Percentiles rank a stretch among this genome's conserved stretches.
Conservation (phyloP, 2,329 filamentous ascomycete species). For the Phialemonium atrogriseum region DNA sequence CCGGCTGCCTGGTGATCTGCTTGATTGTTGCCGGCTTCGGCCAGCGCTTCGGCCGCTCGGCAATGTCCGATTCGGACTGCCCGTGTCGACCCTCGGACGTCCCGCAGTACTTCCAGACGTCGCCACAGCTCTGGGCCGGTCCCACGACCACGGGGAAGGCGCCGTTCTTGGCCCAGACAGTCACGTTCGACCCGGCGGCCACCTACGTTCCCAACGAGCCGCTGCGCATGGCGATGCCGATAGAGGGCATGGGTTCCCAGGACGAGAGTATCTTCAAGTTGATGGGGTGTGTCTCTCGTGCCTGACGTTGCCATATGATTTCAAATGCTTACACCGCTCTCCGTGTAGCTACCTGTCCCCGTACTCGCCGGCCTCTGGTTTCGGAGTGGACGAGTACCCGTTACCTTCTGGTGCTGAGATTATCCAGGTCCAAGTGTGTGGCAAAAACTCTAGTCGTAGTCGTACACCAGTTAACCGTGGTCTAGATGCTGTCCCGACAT, state of each 20-base stretch:
- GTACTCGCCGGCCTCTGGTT: conserved; percentile 64
- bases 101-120: conserved; percentile 57
- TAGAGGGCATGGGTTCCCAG: conserved; percentile 46
- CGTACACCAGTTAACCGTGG: too few relatives aligned
- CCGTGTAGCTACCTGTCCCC: conserved; percentile 53
- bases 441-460: too few relatives aligned
- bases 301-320: too few relatives aligned
- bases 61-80: conserved; percentile 10
- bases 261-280: conserved; percentile 62
- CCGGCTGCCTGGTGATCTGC: neutral
- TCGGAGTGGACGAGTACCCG: conserved; percentile 65
- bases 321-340: too few relatives aligned
- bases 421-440: conserved; percentile 48
- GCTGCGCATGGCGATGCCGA: conserved; percentile 62
- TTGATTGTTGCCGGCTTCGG: neutral
- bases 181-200: conserved; percentile 55
- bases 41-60: neutral
- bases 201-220: conserved; percentile 62
- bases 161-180: conserved; percentile 64
- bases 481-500: conserved; percentile 63
- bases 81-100: conserved; percentile 29
- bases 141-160: conserved; percentile 62
- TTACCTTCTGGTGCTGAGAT: conserved; percentile 60
- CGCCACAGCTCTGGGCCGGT: conserved; percentile 51
- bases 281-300: conserved; percentile 40